phyloP scores from a whole-genome alignment of 2,329 filamentous ascomycete genomes.

The Chaetothyriales sp. region DNA sequence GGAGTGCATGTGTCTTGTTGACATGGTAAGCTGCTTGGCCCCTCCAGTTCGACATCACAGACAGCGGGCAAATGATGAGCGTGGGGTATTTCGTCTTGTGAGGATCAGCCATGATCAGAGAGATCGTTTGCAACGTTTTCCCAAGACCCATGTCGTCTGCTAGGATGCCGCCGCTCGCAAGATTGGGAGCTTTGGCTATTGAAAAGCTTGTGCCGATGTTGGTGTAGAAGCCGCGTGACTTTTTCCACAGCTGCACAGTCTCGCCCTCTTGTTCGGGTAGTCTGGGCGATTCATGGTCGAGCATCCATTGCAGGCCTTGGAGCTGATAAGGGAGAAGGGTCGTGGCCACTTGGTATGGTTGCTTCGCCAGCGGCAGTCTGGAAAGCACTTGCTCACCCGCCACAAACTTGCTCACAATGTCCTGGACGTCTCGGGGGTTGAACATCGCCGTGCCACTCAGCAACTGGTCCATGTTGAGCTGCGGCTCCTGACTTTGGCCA shows the following conservation, averaged over 20 bases:
- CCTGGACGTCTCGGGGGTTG: constrained; percentile 50
- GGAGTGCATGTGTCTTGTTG: constrained; percentile 46
- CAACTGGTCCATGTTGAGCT: constrained; percentile 44
- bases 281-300: constrained; percentile 57
- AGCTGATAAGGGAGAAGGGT: constrained; percentile 65
- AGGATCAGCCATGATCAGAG: constrained; percentile 52
- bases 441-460: constrained; percentile 41
- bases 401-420: constrained; percentile 57
- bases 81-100: constrained; percentile 33
- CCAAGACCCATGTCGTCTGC: constrained; percentile 90
- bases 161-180: constrained; percentile 70
- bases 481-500: constrained; percentile 1
- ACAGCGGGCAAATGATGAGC: constrained; percentile 67
- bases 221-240: constrained; percentile 36
- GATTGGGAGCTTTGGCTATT: constrained; percentile 40
- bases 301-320: constrained; percentile 70
- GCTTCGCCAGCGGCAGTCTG: constrained; percentile 57
- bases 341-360: constrained; percentile 52
- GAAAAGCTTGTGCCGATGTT: constrained; percentile 63
- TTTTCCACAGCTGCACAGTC: constrained; percentile 67
- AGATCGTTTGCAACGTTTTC: constrained; percentile 65
- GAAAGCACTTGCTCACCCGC: constrained; percentile 56
- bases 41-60: constrained; percentile 84
- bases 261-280: constrained; percentile 47
- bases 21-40: constrained; percentile 65